Percentiles rank a stretch among this genome's conserved stretches.
phyloP scores from a whole-genome alignment of 805 yeast species.

The Saccharomycopsis schoenii region DNA sequence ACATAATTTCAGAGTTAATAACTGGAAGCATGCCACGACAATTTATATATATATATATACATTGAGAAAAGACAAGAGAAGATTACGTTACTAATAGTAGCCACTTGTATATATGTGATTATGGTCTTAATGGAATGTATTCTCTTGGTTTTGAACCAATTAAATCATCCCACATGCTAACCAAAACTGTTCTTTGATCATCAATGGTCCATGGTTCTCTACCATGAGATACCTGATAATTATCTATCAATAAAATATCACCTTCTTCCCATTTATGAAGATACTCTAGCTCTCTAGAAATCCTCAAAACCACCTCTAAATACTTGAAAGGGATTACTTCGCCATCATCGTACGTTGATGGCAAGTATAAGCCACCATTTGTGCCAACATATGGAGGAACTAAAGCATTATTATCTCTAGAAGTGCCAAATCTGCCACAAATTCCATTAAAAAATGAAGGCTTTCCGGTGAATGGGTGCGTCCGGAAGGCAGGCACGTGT shows the following conservation, averaged over 20 bases:
- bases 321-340: conserved; percentile 18
- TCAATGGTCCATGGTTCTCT: conserved; percentile 25
- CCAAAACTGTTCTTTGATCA: conserved; percentile 23
- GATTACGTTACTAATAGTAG: too few relatives aligned
- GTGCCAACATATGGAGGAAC: background rate
- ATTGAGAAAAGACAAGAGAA: too few relatives aligned
- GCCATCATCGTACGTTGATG: conserved; percentile 21
- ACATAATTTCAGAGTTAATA: too few relatives aligned
- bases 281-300: conserved; percentile 22
- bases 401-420: conserved; percentile 8
- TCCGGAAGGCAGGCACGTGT: conserved; percentile 21
- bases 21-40: too few relatives aligned
- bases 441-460: conserved; percentile 24
- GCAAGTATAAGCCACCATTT: background rate
- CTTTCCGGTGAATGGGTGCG: conserved; percentile 2
- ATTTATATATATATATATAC: too few relatives aligned
- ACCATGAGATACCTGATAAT: conserved; percentile 29
- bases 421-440: conserved; percentile 20
- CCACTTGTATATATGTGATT: too few relatives aligned
- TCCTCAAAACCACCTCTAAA: conserved; percentile 20
- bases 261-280: conserved; percentile 27
- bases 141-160: too few relatives aligned
- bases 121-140: too few relatives aligned
- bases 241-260: conserved; percentile 27
- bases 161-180: conserved; percentile 28